A percentile compares a stretch with the other conserved stretches of the same genome.
phyloP scores from a whole-genome alignment of 2,329 filamentous ascomycete species.

The Botrytis aclada region DNA sequence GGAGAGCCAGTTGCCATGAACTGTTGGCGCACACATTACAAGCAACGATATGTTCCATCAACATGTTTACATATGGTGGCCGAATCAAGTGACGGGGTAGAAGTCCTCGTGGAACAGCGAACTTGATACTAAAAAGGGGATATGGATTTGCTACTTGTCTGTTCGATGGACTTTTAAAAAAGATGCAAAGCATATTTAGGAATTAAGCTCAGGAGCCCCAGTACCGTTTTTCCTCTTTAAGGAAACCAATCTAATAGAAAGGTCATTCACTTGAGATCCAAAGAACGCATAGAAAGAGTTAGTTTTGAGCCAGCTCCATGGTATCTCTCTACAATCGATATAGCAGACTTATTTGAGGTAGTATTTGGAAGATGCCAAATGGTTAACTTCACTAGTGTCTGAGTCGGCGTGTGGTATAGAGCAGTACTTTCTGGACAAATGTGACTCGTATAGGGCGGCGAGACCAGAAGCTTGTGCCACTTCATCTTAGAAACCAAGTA shows the following conservation, averaged over 20 bases:
- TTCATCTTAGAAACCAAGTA: not conserved
- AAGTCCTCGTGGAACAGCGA: too few species aligned
- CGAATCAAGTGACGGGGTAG: not conserved
- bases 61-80: not conserved
- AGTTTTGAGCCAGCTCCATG: fast-evolving
- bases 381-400: not conserved
- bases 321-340: not conserved
- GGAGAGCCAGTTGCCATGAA: fast-evolving
- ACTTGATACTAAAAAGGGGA: too few species aligned
- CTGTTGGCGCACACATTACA: fast-evolving
- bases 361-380: not conserved
- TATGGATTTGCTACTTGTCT: not conserved
- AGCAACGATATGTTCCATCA: not conserved
- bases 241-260: too few species aligned
- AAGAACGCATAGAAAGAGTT: not conserved
- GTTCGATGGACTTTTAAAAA: fast-evolving
- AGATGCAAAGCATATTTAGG: not conserved
- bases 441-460: fast-evolving
- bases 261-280: not conserved
- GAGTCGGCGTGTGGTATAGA: not conserved
- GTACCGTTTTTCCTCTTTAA: too few species aligned
- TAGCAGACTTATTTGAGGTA: not conserved
- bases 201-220: not conserved
- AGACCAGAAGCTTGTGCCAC: not conserved
- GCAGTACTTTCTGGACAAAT: fast-evolving